Evolutionary conservation across 352 stramenopile species (phyloP), one percentile per base, ranked within the genome.

Genomic region (Chrysophaeum taylorii): DNA sequence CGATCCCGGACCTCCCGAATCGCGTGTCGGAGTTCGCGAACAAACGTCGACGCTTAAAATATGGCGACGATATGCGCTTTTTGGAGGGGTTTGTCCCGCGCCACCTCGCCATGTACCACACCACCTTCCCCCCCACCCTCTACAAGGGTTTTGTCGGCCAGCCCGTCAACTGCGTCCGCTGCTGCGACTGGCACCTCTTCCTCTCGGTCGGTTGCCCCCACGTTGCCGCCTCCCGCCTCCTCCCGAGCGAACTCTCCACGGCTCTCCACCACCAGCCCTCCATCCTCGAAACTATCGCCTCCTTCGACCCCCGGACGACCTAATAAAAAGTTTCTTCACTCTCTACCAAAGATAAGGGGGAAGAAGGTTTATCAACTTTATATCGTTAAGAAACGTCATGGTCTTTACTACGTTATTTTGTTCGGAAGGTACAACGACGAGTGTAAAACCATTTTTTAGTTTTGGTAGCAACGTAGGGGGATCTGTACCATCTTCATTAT

Each of bases 121-220:
- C 48, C 18, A 25, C 48, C 18, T 60, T 60, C 48, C 48, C 48
- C 5, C 5, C 48, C 9, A 60, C 48, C 9, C 5, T 5, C 18
- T 60, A 60, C 48, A 7, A 4, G 48, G 48, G 48, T 25, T 60
- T 60, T 25, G 48, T 60, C 48, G 48, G 48, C 48, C 48, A 60
- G 48, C 48, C 48, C 48, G 21, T 60, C 48, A 60, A 60, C 48
- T 60, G 48, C 48, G 18, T 25, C 5, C 18, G 5, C 48, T 9
- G 21, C 18, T 60, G 48, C 48, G 48, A 31, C 48, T 60, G 48
- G 48, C 7, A 5, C 18, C 33, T 60, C 18, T 60, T 60, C 25
- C 18, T 5, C 18, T 9, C 7, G 5, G 48, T 9, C 18, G 48
- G 48, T 25, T 60, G 48, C 48, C 5, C 48, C 18, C 48, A 60